Evolutionary conservation across 441 rosid genomes (phyloP), one percentile per base, ranked within the genome.

Genomic region (Populus hybrid): DNA sequence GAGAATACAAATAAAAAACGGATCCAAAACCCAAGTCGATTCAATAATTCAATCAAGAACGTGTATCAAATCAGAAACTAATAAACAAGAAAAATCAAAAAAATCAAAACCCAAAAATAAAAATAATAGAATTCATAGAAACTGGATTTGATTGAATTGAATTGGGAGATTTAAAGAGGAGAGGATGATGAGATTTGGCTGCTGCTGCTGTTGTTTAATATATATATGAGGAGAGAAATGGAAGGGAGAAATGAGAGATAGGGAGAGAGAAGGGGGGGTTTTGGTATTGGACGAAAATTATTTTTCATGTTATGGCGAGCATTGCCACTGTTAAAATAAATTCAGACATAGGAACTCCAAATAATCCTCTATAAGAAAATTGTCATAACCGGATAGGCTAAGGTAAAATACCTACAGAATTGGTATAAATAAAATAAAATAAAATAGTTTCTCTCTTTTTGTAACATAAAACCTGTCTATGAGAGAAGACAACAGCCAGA

Each of bases 111-210:
- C 66, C 66, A 63, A 21, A 63, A 63, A 63, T 63, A 63, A 24
- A 63, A 63, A 63, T 24, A 63, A 63, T 21, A 21, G 23, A 57
- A 57, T 18, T 57, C 63, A 19, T 57, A 19, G 14, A 63, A 21
- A 23, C 12, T 38, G 75, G 21, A 70, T 72, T 72, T 21, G 40
- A 71, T 36, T 72, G 67, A 36, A 72, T 72, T 72, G 24, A 40
- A 63, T 18, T 4, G 68, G 8, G 46, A 28, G 70, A 74, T 69
- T 26, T 42, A 8, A 1, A 36, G 69, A 38, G 34, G 69, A 59
- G 28, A 63, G 14, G 87, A 81, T 53, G 89, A 81, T 79, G 87
- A 86, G 84, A 86, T 85, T 86, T 87, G 87, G 77, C 78, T 57
- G 63, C 7, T 19, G 63, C 19, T 57, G 63, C 16, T n/a, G 24